phyloP scores from a whole-genome alignment of 2,329 filamentous ascomycete genomes.

The Trichoderma breve region DNA sequence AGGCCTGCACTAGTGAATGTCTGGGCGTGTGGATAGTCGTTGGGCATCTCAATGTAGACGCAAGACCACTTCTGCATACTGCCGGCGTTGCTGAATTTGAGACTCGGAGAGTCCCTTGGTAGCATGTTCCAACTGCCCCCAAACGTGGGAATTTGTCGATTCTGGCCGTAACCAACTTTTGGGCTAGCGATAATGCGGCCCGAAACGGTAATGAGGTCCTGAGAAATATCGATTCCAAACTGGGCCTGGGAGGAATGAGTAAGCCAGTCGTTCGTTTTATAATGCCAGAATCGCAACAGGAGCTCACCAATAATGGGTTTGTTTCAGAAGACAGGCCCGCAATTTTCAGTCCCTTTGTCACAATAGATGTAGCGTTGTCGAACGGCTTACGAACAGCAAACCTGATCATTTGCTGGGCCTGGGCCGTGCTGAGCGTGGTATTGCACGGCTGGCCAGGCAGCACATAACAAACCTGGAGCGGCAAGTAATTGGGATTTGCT shows the following conservation, averaged over 20 bases:
- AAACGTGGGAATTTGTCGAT: constrained; percentile 24
- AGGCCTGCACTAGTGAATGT: constrained; percentile 16
- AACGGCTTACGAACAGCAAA: constrained; percentile 59
- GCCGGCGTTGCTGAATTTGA: constrained; percentile 47
- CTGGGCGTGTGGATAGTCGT: neutral
- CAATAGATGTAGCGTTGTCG: constrained; percentile 56
- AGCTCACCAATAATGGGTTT: constrained; percentile 40
- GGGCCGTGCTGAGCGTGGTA: constrained; percentile 47
- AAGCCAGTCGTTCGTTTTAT: neutral
- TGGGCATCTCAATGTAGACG: constrained; percentile 25
- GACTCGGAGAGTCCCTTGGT: constrained; percentile 24
- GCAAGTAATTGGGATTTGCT: constrained; percentile 55
- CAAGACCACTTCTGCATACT: constrained; percentile 43
- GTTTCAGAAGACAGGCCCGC: constrained; percentile 43
- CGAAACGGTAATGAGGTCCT: constrained; percentile 58
- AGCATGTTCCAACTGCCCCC: constrained; percentile 60
- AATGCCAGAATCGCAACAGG: neutral
- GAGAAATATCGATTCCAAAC: constrained; percentile 53
- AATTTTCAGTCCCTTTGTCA: constrained; percentile 45
- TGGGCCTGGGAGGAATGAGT: constrained; percentile 30
- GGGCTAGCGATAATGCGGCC: constrained; percentile 59
- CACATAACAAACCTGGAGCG: constrained; percentile 56
- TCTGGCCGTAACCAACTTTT: constrained; percentile 48
- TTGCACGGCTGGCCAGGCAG: constrained; percentile 54
- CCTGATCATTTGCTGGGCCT: constrained; percentile 58